These are phyloP conservation scores for Ophiosphaerella korrae DNA, from an alignment of 2,329 filamentous ascomycete species.

Conservation along the genomic window DNA sequence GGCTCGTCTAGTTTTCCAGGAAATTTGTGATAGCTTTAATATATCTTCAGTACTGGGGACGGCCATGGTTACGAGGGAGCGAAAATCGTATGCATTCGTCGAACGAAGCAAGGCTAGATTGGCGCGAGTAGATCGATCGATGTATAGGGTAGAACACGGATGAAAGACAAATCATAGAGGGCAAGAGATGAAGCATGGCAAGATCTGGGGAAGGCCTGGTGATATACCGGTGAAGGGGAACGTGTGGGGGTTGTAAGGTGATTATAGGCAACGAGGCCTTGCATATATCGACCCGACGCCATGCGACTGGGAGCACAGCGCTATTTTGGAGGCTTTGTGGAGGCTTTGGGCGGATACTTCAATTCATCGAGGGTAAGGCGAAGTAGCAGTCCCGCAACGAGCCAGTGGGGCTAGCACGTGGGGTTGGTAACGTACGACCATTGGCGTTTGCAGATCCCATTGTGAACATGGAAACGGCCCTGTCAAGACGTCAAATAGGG, in stretches of 20 bases:
- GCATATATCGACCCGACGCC: conserved; percentile 21
- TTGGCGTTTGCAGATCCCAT: conserved; percentile 23
- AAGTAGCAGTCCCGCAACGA: conserved; percentile 6
- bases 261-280: conserved; percentile 9
- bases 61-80: conserved; percentile 27
- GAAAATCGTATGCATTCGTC: conserved; percentile 11
- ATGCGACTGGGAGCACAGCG: conserved; percentile 24
- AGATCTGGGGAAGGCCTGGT: conserved; percentile 22
- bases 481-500: conserved; percentile 14
- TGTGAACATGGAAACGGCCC: conserved; percentile 8
- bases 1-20: conserved; percentile 53
- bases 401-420: conserved; percentile 29
- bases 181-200: conserved; percentile 1
- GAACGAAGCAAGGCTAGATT: neutral
- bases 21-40: conserved; percentile 53
- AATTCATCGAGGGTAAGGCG: conserved; percentile 18
- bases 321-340: conserved; percentile 18
- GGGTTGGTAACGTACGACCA: conserved; percentile 21
- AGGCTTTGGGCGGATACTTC: conserved; percentile 17
- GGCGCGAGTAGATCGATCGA: too few relatives aligned
- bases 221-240: conserved; percentile 24
- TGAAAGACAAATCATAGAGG: conserved; percentile 1
- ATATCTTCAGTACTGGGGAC: conserved; percentile 51
- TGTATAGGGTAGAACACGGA: neutral
- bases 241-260: conserved; percentile 28